Evolutionary conservation across 208 protist species (phyloP).

Genomic region (Leishmania mexicana): DNA sequence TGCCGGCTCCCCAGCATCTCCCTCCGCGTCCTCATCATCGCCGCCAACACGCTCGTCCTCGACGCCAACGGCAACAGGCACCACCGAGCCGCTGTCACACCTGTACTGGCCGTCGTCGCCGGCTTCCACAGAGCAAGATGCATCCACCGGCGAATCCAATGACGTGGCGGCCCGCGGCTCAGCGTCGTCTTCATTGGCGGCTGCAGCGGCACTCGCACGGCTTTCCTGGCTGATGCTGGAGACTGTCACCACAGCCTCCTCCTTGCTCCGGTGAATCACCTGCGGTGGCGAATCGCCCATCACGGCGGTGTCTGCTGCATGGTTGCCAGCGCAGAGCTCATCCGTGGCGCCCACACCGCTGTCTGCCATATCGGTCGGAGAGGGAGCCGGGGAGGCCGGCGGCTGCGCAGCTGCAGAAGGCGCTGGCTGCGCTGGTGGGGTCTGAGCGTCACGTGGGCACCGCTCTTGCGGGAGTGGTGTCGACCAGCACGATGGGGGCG

Average conservation of each 20-base stretch:
- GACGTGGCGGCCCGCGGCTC: background rate
- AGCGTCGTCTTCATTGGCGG: background rate
- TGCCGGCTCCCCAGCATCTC: background rate
- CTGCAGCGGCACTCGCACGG: background rate
- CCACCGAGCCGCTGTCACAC: background rate
- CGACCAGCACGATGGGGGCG: background rate
- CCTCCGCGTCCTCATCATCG: background rate
- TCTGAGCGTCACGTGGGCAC: background rate
- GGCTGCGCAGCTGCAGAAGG: background rate
- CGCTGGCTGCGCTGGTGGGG: background rate
- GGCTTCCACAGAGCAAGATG: background rate
- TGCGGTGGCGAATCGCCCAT: background rate
- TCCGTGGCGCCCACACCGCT: background rate
- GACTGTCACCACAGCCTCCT: background rate
- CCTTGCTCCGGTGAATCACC: background rate
- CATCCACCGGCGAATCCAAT: background rate
- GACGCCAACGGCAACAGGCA: background rate
- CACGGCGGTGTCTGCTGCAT: background rate
- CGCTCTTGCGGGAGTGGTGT: background rate
- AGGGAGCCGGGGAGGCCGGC: background rate
- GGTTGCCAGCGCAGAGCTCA: background rate
- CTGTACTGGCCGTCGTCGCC: background rate
- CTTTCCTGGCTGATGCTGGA: background rate
- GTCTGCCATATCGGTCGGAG: background rate
- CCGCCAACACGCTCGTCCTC: background rate